Percentiles rank a stretch among this genome's conserved stretches.
phyloP scores from a whole-genome alignment of 2,329 filamentous ascomycete species.

The Aspergillus neotritici region DNA sequence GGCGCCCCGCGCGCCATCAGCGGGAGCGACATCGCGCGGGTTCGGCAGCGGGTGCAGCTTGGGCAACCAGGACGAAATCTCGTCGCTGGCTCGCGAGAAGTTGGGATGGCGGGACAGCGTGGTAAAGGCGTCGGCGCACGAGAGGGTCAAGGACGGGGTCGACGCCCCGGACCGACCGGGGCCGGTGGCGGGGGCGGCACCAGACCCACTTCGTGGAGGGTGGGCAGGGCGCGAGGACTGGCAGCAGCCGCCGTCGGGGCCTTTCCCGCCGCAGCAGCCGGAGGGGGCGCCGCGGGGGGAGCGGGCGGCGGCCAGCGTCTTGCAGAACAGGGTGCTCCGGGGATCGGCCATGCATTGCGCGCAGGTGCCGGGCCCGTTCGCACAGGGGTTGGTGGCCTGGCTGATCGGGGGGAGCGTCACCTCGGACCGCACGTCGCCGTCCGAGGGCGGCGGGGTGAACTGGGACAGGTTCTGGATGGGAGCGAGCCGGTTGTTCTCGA shows the following conservation, averaged over 20 bases:
- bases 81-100: constrained; percentile 67
- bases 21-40: constrained; percentile 30
- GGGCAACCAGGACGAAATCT: constrained; percentile 70
- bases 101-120: constrained; percentile 71
- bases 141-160: constrained; percentile 53
- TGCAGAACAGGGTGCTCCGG: constrained; percentile 76
- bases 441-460: constrained; percentile 50
- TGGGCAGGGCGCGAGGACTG: constrained; percentile 30
- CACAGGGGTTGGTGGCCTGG: constrained; percentile 42
- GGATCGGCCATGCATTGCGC: constrained; percentile 72
- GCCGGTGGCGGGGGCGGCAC: constrained; percentile 21
- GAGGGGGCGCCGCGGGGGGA: constrained; percentile 36
- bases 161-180: constrained; percentile 23
- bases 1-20: constrained; percentile 42
- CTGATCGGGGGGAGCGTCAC: constrained; percentile 39
- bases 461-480: constrained; percentile 44
- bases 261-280: constrained; percentile 57
- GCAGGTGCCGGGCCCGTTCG: constrained; percentile 71
- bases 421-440: constrained; percentile 54
- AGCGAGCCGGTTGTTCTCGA: constrained; percentile 37
- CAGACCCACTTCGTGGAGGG: constrained; percentile 17
- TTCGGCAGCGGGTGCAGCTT: constrained; percentile 58
- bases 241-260: constrained; percentile 59
- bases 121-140: constrained; percentile 72
- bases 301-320: constrained; percentile 64